Conservation (phyloP, 1,284 basidiomycete species). For the Cryptococcus sp. region DNA sequence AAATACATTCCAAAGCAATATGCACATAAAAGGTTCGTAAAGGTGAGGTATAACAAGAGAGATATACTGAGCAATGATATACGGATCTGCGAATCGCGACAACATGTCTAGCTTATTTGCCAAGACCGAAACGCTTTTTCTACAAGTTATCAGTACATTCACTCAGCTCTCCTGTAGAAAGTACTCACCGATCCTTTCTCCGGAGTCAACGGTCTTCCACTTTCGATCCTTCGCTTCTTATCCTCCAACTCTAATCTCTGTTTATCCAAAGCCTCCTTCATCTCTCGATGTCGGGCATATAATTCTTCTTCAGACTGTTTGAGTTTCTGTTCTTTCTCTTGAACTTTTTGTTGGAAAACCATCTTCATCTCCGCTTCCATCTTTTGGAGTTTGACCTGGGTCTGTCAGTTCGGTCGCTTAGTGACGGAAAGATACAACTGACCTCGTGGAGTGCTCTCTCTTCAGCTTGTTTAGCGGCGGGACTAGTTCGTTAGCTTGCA, state of each 20-base stretch:
- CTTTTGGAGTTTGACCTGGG: slow-evolving; percentile 81
- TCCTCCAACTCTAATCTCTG: slow-evolving; percentile 93
- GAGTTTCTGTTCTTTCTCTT: slow-evolving; percentile 95
- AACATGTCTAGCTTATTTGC: slow-evolving; percentile 25
- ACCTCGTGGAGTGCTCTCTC: slow-evolving; percentile 82
- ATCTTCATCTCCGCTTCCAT: slow-evolving; percentile 99
- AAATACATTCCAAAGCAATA: no score
- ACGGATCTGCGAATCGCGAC: no score
- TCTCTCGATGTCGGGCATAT: slow-evolving; percentile 93
- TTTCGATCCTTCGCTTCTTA: slow-evolving; percentile 95
- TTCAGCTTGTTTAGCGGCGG: slow-evolving; percentile 89
- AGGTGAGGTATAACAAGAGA: background rate
- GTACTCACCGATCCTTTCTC: slow-evolving; percentile 62
- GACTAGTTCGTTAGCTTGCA: slow-evolving; percentile 53
- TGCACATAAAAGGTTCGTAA: background rate
- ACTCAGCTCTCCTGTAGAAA: background rate
- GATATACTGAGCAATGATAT: background rate
- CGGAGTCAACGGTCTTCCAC: slow-evolving; percentile 86
- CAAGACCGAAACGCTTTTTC: slow-evolving; percentile 45
- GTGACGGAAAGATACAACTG: slow-evolving; percentile 2
- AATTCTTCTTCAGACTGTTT: slow-evolving; percentile 98
- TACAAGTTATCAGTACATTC: slow-evolving; percentile 5
- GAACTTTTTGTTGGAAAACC: slow-evolving; percentile 99
- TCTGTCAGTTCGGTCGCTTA: slow-evolving; percentile 13
- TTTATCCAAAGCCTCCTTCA: slow-evolving; percentile 98